Percentiles rank a stretch among this genome's conserved stretches.
phyloP scores from a whole-genome alignment of 225 moss, liverwort and hornwort genomes.

The Neckera pumila region DNA sequence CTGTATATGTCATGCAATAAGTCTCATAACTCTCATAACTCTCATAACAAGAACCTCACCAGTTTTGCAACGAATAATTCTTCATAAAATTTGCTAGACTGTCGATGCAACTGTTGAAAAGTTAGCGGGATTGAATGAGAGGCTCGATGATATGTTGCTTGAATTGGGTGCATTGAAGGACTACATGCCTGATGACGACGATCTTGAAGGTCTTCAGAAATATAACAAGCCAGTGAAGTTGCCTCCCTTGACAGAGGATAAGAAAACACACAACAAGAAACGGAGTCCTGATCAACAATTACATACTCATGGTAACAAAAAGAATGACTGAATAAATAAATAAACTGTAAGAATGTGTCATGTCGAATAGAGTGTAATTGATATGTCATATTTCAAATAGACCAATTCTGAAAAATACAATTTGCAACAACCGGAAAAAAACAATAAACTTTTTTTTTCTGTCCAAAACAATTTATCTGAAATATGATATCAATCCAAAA shows the following conservation, averaged over 20 bases:
- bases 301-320: background rate
- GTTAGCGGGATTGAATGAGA: constrained; percentile 14
- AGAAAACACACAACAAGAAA: background rate
- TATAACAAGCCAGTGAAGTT: background rate
- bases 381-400: background rate
- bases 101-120: background rate
- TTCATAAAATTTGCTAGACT: background rate
- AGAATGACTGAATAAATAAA: background rate
- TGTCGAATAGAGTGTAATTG: background rate
- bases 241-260: background rate
- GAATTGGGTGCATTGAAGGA: constrained; percentile 17
- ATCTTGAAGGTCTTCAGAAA: background rate
- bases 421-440: too few relatives aligned
- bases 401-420: too few relatives aligned
- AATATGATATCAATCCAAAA: background rate
- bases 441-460: accelerated
- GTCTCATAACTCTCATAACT: background rate
- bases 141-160: constrained; percentile 18
- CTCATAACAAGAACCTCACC: background rate
- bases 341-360: background rate
- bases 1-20: background rate
- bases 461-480: background rate
- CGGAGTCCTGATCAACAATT: background rate
- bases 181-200: background rate
- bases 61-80: background rate